Base-by-base conservation (phyloP, 192 early-diverging fungal genomes). In the Physocladia obscura region DNA sequence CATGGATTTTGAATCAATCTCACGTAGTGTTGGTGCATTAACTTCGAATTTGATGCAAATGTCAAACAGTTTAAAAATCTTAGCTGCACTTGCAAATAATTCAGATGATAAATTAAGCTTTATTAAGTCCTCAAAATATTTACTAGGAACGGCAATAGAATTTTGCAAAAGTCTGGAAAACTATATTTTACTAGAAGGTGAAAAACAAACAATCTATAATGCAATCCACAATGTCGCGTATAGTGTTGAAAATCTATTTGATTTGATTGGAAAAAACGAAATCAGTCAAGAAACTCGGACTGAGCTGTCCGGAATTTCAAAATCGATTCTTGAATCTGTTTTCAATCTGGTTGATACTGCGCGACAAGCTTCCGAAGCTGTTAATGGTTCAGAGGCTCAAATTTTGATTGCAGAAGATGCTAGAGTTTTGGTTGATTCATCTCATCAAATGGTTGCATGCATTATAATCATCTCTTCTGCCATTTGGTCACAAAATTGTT, bases 1-100 rank as follows among this genome's bases (percentile, higher is more conserved):
- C 47, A 79, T 87, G 75, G 82, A 87, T 34, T 87, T 77, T 59
- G 84, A 87, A n/a, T 38, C 67, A 17, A 63, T 87, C 47, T 78
- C 69, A 13, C 67, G 67, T 17, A 78, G 70, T 54, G 68, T 87
- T 26, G 67, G 55, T 3, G 73, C 77, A 0, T 55, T 87, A n/a
- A 73, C 78, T 0, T 77, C 82, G 5, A 84, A 84, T 60, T 39
- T 82, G 13, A 49, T 48, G 19, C 85, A 87, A 61, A 75, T 84
- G 59, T 60, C 79, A 15, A 84, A 83, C 44, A 80, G 85, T 8
- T 60, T 82, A n/a, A 87, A 84, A 62, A 54, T 87, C 50, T 62
- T 87, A 35, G 57, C 79, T 6, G 81, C 81, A 2, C 57, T 81
- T 24, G 63, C 75, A 26, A 63, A 70, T 15, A 65, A 38, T 27